Conservation (phyloP, 139 green algal species). For the Yamagishiella unicocca region DNA sequence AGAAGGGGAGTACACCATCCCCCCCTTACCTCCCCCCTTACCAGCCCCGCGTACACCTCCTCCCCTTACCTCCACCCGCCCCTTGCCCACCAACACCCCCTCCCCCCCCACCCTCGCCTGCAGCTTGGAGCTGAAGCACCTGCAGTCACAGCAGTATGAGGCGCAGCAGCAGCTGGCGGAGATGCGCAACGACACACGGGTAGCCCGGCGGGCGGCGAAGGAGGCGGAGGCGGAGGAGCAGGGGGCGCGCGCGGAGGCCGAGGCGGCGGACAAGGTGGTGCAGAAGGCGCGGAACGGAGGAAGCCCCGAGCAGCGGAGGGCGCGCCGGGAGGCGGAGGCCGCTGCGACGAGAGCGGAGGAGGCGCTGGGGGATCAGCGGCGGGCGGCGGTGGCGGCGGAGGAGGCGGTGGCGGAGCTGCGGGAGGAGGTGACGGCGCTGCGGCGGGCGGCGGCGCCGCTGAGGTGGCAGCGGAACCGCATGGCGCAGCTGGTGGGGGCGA, state of each 20-base stretch:
- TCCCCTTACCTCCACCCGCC: background rate
- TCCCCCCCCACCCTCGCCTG: background rate
- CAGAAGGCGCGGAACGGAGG: background rate
- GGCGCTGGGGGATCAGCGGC: background rate
- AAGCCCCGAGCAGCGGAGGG: background rate
- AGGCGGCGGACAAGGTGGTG: background rate
- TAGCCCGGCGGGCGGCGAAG: background rate
- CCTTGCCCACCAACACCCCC: background rate
- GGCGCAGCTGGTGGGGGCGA: background rate
- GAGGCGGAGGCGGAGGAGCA: background rate
- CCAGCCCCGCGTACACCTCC: background rate
- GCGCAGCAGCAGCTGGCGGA: background rate
- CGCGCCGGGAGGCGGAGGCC: constrained; percentile 17
- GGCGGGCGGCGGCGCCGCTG: constrained; percentile 21
- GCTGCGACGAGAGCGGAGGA: background rate
- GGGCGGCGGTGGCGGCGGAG: constrained; percentile 5
- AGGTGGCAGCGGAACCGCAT: constrained; percentile 27
- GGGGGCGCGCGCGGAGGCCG: background rate
- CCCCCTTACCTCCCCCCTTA: too few relatives aligned
- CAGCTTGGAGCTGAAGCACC: constrained; percentile 21
- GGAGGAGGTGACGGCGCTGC: background rate
- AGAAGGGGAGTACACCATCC: too few relatives aligned
- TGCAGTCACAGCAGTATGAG: background rate
- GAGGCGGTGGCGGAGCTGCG: background rate
- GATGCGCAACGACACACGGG: background rate